Base-by-base conservation (phyloP, 306 rosid genomes). In the Cicer chorassanicum region DNA sequence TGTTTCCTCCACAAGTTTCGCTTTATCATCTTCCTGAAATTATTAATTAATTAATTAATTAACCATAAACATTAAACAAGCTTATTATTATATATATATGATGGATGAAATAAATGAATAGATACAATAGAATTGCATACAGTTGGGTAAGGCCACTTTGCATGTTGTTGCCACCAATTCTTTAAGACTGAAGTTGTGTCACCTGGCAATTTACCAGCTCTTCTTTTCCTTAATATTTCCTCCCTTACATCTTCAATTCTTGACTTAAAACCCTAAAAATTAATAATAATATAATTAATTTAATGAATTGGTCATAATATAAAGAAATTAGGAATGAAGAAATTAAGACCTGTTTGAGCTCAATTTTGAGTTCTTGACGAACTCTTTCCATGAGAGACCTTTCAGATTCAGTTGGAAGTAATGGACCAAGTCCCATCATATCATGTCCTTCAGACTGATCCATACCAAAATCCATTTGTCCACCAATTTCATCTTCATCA, bases 91-190 rank as follows among this genome's bases (percentile, higher is more conserved):
- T 16, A 16, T 16, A 16, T 19, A 19, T 19, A 19, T 29, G 36
- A 29, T 29, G 5, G 36, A 29, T 29, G 36, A 29, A 29, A 29
- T 29, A 29, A 29, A 29, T 29, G 36, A 29, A 29, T 29, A 4
- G 93, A 81, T 86, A 92, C 98, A 76, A 97, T 95, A 76, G 99
- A 2, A 24, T 29, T 29, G 36, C 96, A 81, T 86, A 95, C 99
- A 76, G 99, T 95, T 78, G 99, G 99, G 77, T 95, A 95, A 16
- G 99, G 99, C 99, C 98, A 95, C 84, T 92, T 95, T 1, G 99
- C 92, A 84, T 95, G 99, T 65, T 92, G 97, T 77, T 89, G 98
- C 99, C 99, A 95, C 99, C 99, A 95, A 78, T 48, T 92, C 83
- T 95, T 95, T 68, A 95, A 82, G 48, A 95, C 98, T 1, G 95